Evolutionary conservation across 768 basidiomycete genomes (phyloP).

Genomic region (Calvatia gigantea): DNA sequence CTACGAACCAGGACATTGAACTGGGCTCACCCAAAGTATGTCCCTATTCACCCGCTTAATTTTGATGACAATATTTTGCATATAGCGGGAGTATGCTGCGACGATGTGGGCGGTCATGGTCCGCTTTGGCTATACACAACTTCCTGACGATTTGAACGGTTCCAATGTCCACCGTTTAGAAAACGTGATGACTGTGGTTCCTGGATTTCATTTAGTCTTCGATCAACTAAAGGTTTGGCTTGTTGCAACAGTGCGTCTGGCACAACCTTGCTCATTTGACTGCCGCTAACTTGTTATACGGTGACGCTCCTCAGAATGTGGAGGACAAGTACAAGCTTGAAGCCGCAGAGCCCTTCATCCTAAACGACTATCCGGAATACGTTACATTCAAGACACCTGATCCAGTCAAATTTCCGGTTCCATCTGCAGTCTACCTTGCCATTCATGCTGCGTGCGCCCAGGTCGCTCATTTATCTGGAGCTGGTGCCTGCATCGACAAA

Average conservation of each 20-base stretch:
- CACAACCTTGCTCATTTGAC: too few relatives aligned
- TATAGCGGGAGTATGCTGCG: constrained; percentile 21
- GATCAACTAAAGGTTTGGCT: constrained; percentile 29
- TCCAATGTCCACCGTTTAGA: constrained; percentile 25
- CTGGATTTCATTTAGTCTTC: constrained; percentile 20
- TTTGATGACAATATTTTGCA: constrained; percentile 7
- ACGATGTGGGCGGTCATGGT: constrained; percentile 23
- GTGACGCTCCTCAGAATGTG: constrained; percentile 15
- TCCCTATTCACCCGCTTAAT: too few relatives aligned
- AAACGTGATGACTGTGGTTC: constrained; percentile 28
- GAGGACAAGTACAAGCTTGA: constrained; percentile 20
- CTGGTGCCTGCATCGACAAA: constrained; percentile 28
- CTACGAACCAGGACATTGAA: constrained; percentile 17
- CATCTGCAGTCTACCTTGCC: constrained; percentile 26
- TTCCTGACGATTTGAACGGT: constrained; percentile 24
- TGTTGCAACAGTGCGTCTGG: constrained; percentile 24
- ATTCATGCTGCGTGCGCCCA: constrained; percentile 39
- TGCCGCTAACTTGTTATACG: too few relatives aligned
- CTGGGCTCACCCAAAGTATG: constrained; percentile 19
- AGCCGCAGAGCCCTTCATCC: not conserved
- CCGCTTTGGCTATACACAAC: constrained; percentile 22
- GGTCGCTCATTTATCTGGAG: constrained; percentile 37
- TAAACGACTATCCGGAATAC: constrained; percentile 15
- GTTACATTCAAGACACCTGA: too few relatives aligned
- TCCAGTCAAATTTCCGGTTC: constrained; percentile 26